Conservation (phyloP, 2,329 filamentous ascomycete species). For the Talaromyces sp. region DNA sequence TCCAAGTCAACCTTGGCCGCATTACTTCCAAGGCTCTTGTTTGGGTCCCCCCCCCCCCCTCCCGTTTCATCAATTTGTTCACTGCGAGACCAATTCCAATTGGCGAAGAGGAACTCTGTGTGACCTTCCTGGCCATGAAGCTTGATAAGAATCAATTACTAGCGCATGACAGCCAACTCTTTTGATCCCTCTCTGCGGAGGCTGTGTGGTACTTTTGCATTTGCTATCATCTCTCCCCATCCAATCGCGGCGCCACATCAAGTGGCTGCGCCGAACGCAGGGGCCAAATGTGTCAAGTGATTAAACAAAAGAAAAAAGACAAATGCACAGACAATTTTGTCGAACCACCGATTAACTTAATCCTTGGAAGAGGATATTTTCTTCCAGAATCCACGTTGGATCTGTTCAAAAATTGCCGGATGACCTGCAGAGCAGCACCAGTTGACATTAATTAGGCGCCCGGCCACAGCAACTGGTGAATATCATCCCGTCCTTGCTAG, state of each 20-base stretch:
- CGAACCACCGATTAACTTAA: not conserved
- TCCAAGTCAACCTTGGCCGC: no score
- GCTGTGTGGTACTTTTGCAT: not conserved
- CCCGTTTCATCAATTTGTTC: no score
- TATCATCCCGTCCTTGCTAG: not conserved
- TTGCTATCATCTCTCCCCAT: not conserved
- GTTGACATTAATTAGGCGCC: conserved; percentile 26
- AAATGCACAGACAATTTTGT: conserved; percentile 18
- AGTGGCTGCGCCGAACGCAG: conserved; percentile 20
- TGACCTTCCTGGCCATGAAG: no score
- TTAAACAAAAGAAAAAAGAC: conserved; percentile 1
- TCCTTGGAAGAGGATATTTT: not conserved
- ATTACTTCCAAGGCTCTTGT: no score
- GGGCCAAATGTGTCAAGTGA: conserved; percentile 20
- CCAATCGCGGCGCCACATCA: conserved; percentile 7
- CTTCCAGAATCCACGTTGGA: not conserved
- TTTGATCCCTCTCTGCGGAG: conserved; percentile 11
- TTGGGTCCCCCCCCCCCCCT: no score
- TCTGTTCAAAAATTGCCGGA: conserved; percentile 7
- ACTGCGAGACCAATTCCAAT: no score
- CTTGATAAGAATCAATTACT: no score
- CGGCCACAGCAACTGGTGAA: conserved; percentile 4
- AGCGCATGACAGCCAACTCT: no score
- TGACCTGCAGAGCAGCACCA: conserved; percentile 9
- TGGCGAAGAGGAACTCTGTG: no score